phyloP scores from a whole-genome alignment of 495 filamentous ascomycete species.

The Podospora appendiculata region DNA sequence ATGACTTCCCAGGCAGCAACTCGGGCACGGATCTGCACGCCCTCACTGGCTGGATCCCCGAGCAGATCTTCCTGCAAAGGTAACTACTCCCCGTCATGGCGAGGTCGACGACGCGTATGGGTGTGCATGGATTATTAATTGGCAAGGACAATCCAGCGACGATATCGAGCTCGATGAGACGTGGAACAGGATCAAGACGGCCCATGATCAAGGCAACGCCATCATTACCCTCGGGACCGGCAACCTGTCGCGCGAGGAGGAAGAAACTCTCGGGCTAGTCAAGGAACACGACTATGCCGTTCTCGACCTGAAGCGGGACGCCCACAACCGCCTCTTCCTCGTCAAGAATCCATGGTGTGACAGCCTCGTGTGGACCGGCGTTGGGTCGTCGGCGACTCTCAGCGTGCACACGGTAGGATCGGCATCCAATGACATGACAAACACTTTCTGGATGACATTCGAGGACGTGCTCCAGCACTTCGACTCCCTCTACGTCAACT shows the following conservation, averaged over 20 bases:
- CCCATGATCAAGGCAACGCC: conserved; percentile 73
- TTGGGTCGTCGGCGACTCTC: conserved; percentile 21
- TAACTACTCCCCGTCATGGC: conserved; percentile 10
- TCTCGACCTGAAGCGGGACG: conserved; percentile 63
- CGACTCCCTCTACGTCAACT: conserved; percentile 92
- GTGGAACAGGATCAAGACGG: conserved; percentile 70
- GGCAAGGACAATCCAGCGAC: conserved; percentile 31
- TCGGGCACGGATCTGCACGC: conserved; percentile 89
- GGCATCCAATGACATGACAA: conserved; percentile 35
- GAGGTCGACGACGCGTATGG: not conserved
- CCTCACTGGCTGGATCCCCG: conserved; percentile 91
- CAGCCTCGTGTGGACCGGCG: conserved; percentile 55
- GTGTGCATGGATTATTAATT: not conserved
- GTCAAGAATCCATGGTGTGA: conserved; percentile 97
- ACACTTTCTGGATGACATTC: conserved; percentile 87
- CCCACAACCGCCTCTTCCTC: conserved; percentile 53
- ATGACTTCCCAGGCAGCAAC: conserved; percentile 98
- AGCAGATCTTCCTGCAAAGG: conserved; percentile 85
- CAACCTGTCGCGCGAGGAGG: conserved; percentile 61
- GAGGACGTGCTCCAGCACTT: conserved; percentile 83
- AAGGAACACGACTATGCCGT: conserved; percentile 94
- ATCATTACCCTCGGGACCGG: conserved; percentile 88
- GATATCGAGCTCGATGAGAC: conserved; percentile 65
- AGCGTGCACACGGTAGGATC: conserved; percentile 12
- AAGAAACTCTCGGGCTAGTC: conserved; percentile 71